These are phyloP conservation scores for Huiozyma sinensis DNA, from an alignment of 805 yeast species.

Conservation along the genomic window DNA sequence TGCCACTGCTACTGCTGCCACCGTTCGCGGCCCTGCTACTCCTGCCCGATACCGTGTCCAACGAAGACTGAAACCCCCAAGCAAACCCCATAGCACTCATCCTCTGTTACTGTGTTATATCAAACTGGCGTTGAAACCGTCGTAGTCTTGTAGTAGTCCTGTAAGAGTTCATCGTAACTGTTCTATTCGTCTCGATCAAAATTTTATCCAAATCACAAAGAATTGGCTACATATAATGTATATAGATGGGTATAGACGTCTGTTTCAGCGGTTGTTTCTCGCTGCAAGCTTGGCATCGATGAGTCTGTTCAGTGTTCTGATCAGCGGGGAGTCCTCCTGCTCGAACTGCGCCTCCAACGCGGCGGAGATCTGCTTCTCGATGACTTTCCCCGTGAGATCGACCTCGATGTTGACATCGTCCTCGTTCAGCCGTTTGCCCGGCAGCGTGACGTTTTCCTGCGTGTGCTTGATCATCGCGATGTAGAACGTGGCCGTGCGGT, in stretches of 20 bases:
- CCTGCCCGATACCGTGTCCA: not conserved
- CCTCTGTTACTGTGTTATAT: not conserved
- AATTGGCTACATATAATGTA: too few species aligned
- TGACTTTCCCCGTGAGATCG: slow-evolving; percentile 83
- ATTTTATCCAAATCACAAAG: too few species aligned
- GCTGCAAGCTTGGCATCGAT: slow-evolving; percentile 34
- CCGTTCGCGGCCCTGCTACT: not conserved
- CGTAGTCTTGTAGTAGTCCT: not conserved
- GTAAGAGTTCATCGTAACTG: too few species aligned
- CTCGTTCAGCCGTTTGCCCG: slow-evolving; percentile 46
- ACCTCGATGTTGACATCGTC: slow-evolving; percentile 82
- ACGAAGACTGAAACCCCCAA: slow-evolving; percentile 6
- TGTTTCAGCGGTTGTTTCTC: not conserved
- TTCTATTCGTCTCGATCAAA: not conserved
- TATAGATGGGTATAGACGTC: not conserved
- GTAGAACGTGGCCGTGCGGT: slow-evolving; percentile 43
- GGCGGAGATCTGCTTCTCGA: slow-evolving; percentile 71
- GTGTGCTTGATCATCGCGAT: slow-evolving; percentile 91
- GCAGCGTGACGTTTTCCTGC: slow-evolving; percentile 67
- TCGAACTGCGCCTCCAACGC: slow-evolving; percentile 44
- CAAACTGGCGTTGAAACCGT: not conserved
- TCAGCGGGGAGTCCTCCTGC: slow-evolving; percentile 40
- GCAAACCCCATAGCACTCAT: slow-evolving; percentile 6
- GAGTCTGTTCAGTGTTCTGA: slow-evolving; percentile 36
- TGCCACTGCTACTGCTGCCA: not conserved